Base-by-base conservation (phyloP, 2,329 filamentous ascomycete species). In the Tolypocladium endophyticum region DNA sequence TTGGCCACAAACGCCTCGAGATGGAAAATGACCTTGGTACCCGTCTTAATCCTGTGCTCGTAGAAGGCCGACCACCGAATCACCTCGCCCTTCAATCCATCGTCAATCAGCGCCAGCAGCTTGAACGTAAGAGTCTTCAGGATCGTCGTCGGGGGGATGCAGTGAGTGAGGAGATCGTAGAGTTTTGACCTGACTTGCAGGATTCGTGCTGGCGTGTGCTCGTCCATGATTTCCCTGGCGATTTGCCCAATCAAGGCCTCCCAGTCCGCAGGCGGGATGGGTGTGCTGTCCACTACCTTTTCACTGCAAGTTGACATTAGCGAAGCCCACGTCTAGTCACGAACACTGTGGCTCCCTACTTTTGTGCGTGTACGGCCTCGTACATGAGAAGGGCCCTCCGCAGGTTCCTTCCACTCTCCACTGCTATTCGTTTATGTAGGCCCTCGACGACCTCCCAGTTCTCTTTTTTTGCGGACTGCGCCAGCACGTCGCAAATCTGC, bases 1-100 rank as follows among this genome's bases (percentile, higher is more conserved):
- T 97, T 97, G 60, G 93, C 93, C 61, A 99, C 94, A 74, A 99
- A 99, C 4, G 94, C 94, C 75, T 99, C 95, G 4, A 99, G 79
- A 70, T 99, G 95, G 75, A 99, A 99, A 63, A 99, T 97, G 61
- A 96, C 89, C 81, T 99, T 99, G 61, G 83, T 92, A 57, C 94
- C 94, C 66, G 88, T 88, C 72, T 90, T 90, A 75, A 97, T 90
- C 62, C 94, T 84, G 73, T 99, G 94, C 74, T 99, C 95, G 73
- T 96, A 99, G 70, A 97, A 97, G 0, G 94, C 92, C 5, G 91
- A 90, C 94, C 94, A 99, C 70, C 88, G 90, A 65, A 99, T 89
- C 5, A 99, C 88, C 60, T 99, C 93, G 2, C 88, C 85, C 74
- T 97, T 97, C 57, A 99, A 77, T 30, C 83, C 87, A 71, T 97